Conservation (phyloP, 2,329 filamentous ascomycete species). For the Colletotrichum endophyticum region DNA sequence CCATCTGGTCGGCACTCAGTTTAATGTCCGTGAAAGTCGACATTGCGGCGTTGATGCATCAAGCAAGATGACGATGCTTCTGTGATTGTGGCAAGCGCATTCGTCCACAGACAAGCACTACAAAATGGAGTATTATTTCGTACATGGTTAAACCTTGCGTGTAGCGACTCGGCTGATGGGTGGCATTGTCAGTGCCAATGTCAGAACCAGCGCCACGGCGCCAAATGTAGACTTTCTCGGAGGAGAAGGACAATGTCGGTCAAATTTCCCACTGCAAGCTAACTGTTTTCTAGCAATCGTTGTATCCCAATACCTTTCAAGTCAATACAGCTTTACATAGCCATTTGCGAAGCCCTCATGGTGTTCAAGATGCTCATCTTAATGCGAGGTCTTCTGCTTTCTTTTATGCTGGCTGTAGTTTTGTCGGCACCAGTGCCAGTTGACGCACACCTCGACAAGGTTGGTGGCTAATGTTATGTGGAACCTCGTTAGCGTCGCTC, state of each 20-base stretch:
- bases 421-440: not conserved
- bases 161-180: not conserved
- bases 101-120: not conserved
- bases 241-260: not conserved
- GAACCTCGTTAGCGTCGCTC: not conserved
- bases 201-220: not conserved
- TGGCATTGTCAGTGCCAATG: not conserved
- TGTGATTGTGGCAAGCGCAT: not conserved
- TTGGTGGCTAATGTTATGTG: not conserved
- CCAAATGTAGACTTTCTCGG: not conserved
- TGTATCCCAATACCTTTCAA: not conserved
- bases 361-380: not conserved
- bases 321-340: not conserved
- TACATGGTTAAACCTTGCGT: not conserved
- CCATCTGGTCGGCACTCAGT: not conserved
- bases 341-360: not conserved
- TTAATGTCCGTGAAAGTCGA: not conserved
- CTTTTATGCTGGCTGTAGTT: not conserved
- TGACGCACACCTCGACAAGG: not conserved
- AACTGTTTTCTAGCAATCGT: not conserved
- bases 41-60: not conserved
- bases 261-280: not conserved
- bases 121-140: not conserved
- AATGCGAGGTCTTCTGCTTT: not conserved
- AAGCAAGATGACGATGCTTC: not conserved